Percentiles rank a stretch among this genome's conserved stretches.
Evolutionary conservation across 2,329 filamentous ascomycete species (phyloP).

Genomic region (Albophoma yamanashiensis): DNA sequence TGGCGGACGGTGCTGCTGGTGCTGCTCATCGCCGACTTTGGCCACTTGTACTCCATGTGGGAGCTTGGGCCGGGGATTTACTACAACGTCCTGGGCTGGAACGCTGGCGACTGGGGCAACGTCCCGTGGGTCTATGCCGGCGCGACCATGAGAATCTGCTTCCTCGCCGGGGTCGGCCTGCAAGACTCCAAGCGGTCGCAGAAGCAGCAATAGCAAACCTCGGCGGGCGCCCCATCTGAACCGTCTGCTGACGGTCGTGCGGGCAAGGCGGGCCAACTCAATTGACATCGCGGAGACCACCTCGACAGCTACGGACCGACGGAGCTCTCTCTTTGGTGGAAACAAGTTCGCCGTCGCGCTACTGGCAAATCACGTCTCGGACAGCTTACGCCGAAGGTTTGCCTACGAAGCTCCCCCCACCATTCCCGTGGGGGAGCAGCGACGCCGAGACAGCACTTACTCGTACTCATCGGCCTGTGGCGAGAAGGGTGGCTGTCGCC

Average conservation of each 20-base stretch:
- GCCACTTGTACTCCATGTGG: conserved; percentile 59
- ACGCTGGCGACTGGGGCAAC: conserved; percentile 58
- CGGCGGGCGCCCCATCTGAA: not conserved
- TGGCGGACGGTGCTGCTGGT: conserved; percentile 59
- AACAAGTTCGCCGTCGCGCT: not conserved
- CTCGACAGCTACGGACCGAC: not conserved
- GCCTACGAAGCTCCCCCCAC: not conserved
- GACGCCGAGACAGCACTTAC: not conserved
- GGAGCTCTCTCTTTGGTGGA: not conserved
- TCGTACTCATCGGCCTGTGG: not conserved
- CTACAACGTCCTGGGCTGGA: conserved; percentile 52
- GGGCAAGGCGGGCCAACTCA: not conserved
- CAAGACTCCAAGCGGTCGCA: conserved; percentile 14
- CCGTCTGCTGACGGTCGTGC: not conserved
- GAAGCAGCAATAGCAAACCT: conserved; percentile 5
- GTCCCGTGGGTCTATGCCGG: conserved; percentile 61
- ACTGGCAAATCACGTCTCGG: not conserved
- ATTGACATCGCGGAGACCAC: not conserved
- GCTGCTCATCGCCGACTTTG: conserved; percentile 64
- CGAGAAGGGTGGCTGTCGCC: not conserved
- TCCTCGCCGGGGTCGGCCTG: conserved; percentile 47
- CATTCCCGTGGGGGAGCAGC: not conserved
- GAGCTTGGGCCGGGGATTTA: conserved; percentile 51
- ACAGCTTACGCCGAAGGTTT: not conserved
- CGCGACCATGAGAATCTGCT: conserved; percentile 47